These are phyloP conservation scores for Backusella sp. DNA, from an alignment of 192 early-diverging fungal genomes.

Conservation along the genomic window DNA sequence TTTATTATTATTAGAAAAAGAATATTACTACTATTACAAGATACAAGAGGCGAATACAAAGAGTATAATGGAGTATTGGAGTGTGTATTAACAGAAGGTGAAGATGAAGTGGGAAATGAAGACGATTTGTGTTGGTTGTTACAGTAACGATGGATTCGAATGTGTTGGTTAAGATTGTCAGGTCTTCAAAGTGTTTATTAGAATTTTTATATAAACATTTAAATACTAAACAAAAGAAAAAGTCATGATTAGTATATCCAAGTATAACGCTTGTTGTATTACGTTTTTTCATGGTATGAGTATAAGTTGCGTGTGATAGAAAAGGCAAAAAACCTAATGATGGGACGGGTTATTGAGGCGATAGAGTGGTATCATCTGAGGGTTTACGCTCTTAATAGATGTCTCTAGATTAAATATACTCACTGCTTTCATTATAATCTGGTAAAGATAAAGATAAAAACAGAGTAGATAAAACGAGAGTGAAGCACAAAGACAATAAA, in stretches of 20 bases:
- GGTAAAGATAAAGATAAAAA: neutral
- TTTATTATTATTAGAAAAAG: neutral
- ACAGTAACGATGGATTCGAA: constrained; percentile 55
- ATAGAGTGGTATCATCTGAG: neutral
- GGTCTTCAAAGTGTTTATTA: constrained; percentile 53
- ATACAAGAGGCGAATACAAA: neutral
- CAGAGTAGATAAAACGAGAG: neutral
- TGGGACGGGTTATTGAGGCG: neutral
- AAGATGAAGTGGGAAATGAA: neutral
- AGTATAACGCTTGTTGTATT: constrained; percentile 20
- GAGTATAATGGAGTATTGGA: neutral
- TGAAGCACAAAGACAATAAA: neutral
- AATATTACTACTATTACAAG: neutral
- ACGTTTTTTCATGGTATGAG: constrained; percentile 60
- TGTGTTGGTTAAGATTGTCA: constrained; percentile 56
- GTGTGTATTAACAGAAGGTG: neutral
- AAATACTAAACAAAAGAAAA: constrained; percentile 37
- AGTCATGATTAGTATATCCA: neutral
- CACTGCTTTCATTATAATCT: neutral
- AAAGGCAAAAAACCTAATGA: neutral
- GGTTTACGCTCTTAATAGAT: neutral
- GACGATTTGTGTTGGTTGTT: constrained; percentile 1
- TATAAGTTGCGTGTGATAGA: neutral
- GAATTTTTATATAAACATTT: constrained; percentile 49
- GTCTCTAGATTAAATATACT: neutral